Evolutionary conservation across 768 basidiomycete species (phyloP).

Genomic region (Boletus edulis): DNA sequence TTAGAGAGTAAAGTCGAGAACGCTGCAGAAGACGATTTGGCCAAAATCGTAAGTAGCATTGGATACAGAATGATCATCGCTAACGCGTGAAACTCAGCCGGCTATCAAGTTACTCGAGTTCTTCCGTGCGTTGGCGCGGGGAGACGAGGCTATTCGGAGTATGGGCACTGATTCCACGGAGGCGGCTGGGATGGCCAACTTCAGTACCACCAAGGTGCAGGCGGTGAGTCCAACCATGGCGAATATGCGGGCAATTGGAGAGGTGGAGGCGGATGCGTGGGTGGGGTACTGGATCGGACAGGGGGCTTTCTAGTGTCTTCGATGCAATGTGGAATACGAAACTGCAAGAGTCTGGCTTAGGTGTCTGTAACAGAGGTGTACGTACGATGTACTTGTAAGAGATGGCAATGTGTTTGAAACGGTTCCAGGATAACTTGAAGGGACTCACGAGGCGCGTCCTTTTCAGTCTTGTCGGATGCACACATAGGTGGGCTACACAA

Average conservation of each 20-base stretch:
- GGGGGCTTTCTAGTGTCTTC: constrained; percentile 12
- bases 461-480: too few species aligned
- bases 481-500: too few species aligned
- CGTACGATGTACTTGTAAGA: too few species aligned
- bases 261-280: constrained; percentile 23
- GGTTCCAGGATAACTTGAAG: too few species aligned
- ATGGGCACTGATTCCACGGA: neutral
- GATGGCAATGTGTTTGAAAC: too few species aligned
- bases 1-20: constrained; percentile 22
- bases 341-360: too few species aligned
- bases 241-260: constrained; percentile 24
- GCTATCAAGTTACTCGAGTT: constrained; percentile 36
- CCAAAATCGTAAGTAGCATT: constrained; percentile 28
- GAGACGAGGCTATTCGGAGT: constrained; percentile 10
- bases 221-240: constrained; percentile 22
- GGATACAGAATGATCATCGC: too few species aligned
- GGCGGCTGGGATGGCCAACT: constrained; percentile 20
- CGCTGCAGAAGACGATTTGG: constrained; percentile 26
- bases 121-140: constrained; percentile 24
- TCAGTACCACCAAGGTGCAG: constrained; percentile 14
- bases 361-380: too few species aligned
- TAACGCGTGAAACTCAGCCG: constrained; percentile 21
- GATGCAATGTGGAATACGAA: too few species aligned
- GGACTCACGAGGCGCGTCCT: too few species aligned
- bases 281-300: constrained; percentile 25